Conservation (phyloP, 2,329 filamentous ascomycete genomes). For the Botrytis cinerea region DNA sequence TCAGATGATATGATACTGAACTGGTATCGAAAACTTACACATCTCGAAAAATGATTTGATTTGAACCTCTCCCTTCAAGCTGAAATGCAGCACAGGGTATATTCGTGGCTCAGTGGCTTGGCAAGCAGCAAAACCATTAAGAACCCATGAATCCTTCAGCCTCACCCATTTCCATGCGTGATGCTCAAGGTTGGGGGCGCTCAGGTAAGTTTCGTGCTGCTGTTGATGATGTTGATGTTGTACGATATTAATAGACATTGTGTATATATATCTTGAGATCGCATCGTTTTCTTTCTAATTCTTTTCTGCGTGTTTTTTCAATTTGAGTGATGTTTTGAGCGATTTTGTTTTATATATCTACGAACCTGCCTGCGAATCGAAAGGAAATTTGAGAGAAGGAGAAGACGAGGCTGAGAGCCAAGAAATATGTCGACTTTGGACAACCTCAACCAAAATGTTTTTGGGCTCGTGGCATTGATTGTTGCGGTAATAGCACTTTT, state of each 20-base stretch:
- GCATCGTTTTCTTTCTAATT: background rate
- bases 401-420: background rate
- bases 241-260: no score
- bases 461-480: constrained; percentile 41
- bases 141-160: background rate
- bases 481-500: constrained; percentile 43
- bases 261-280: background rate
- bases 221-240: constrained; percentile 1
- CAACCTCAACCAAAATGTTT: constrained; percentile 37
- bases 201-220: background rate
- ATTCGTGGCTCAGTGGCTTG: constrained; percentile 7
- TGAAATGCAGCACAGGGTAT: constrained; percentile 4
- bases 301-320: background rate
- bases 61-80: background rate
- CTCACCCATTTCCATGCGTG: background rate
- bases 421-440: constrained; percentile 28
- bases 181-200: background rate
- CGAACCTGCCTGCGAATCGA: background rate
- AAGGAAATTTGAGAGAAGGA: background rate
- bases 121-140: background rate
- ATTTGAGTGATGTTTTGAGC: background rate
- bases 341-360: background rate
- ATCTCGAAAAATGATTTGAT: background rate
- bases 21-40: background rate
- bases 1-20: background rate